phyloP scores from a whole-genome alignment of 2,329 filamentous ascomycete genomes.

The Nannizzia gypsea region DNA sequence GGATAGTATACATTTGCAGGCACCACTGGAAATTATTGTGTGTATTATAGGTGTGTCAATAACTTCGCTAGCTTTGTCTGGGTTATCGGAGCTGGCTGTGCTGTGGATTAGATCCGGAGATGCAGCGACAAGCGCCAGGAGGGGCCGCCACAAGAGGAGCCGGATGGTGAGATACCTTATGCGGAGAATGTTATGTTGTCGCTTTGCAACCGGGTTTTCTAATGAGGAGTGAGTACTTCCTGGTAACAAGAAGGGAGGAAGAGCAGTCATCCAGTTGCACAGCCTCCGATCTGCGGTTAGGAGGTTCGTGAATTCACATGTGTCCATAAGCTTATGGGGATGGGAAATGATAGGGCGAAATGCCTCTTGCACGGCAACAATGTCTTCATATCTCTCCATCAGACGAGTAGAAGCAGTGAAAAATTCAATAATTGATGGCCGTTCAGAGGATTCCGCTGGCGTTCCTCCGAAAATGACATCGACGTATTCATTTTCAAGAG shows the following conservation, averaged over 20 bases:
- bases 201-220: constrained; percentile 15
- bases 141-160: constrained; percentile 15
- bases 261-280: constrained; percentile 17
- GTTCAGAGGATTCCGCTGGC: constrained; percentile 9
- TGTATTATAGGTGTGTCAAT: constrained; percentile 12
- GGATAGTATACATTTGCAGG: constrained; percentile 13
- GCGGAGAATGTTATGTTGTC: constrained; percentile 19
- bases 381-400: constrained; percentile 17
- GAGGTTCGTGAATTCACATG: constrained; percentile 15
- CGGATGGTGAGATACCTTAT: constrained; percentile 18
- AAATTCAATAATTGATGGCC: constrained; percentile 20
- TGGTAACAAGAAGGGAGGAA: constrained; percentile 16
- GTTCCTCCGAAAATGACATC: constrained; percentile 15
- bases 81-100: not conserved
- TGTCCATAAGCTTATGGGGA: constrained; percentile 17
- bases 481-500: constrained; percentile 19
- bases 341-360: constrained; percentile 11
- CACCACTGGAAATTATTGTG: constrained; percentile 10
- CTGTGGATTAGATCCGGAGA: constrained; percentile 8
- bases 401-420: constrained; percentile 16
- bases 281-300: constrained; percentile 15
- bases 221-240: not conserved
- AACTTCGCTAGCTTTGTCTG: not conserved
- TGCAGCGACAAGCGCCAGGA: constrained; percentile 12
- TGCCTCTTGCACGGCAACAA: constrained; percentile 17